Conservation (phyloP, 495 filamentous ascomycete genomes). For the Xylaria intraflava region DNA sequence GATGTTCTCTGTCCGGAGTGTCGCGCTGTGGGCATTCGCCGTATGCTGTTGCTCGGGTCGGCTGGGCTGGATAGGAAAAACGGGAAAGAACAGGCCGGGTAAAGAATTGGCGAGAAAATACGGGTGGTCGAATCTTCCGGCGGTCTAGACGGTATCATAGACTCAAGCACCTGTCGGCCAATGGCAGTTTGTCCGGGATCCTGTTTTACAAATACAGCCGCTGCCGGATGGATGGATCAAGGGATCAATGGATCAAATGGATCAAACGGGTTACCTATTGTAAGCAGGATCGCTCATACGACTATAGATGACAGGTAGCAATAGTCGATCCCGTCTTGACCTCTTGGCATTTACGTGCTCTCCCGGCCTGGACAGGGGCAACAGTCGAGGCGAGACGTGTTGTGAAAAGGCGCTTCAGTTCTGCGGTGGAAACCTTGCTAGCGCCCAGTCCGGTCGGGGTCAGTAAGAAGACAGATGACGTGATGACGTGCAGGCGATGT, state of each 20-base stretch:
- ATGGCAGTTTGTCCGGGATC: constrained; percentile 14
- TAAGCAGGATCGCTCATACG: neutral
- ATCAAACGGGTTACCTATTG: neutral
- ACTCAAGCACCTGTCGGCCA: constrained; percentile 16
- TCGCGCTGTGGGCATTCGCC: no score
- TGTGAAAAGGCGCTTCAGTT: neutral
- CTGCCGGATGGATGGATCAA: neutral
- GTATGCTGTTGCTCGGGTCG: no score
- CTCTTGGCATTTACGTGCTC: no score
- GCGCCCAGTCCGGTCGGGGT: neutral
- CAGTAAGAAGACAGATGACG: neutral
- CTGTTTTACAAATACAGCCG: constrained; percentile 17
- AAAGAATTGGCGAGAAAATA: neutral
- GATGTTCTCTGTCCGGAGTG: no score
- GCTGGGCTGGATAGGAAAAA: no score
- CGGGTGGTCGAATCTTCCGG: neutral
- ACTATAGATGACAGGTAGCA: neutral
- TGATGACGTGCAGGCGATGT: neutral
- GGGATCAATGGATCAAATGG: no score
- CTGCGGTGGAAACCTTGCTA: neutral
- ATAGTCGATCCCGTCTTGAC: neutral
- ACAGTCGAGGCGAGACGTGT: neutral
- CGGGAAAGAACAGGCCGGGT: neutral
- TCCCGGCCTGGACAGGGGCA: no score
- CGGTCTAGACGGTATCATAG: neutral